Conservation (phyloP, 139 green algal species). For the Tetraselmis chui region DNA sequence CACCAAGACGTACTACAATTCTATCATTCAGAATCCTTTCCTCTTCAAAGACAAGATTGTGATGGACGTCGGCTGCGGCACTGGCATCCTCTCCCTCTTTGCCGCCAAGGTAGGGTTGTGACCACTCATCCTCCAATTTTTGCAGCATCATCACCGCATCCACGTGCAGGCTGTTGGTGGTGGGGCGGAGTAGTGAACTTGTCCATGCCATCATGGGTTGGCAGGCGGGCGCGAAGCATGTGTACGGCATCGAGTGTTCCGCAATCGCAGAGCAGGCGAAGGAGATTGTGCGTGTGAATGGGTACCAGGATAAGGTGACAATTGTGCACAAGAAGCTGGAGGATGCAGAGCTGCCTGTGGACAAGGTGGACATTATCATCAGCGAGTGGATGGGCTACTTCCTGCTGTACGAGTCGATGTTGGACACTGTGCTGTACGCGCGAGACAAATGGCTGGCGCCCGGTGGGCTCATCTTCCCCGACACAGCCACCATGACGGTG, state of each 20-base stretch:
- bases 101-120: constrained; percentile 74
- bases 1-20: constrained; percentile 77
- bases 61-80: constrained; percentile 91
- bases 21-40: constrained; percentile 70
- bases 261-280: constrained; percentile 77
- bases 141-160: too few species aligned
- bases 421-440: constrained; percentile 82
- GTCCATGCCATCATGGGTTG: too few species aligned
- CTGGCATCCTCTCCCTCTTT: constrained; percentile 93
- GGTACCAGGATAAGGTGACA: constrained; percentile 58
- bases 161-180: too few species aligned
- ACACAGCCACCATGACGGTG: constrained; percentile 59
- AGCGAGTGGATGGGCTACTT: constrained; percentile 92
- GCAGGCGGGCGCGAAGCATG: constrained; percentile 77
- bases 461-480: constrained; percentile 71
- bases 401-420: constrained; percentile 83
- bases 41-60: constrained; percentile 75
- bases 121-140: too few species aligned
- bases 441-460: constrained; percentile 79
- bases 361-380: constrained; percentile 80
- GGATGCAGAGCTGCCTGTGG: constrained; percentile 51
- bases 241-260: constrained; percentile 87
- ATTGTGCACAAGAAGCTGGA: constrained; percentile 84
- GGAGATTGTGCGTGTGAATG: constrained; percentile 80
- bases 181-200: too few species aligned